Evolutionary conservation across 192 early-diverging fungal species (phyloP).

Genomic region (Dissophora ornata): DNA sequence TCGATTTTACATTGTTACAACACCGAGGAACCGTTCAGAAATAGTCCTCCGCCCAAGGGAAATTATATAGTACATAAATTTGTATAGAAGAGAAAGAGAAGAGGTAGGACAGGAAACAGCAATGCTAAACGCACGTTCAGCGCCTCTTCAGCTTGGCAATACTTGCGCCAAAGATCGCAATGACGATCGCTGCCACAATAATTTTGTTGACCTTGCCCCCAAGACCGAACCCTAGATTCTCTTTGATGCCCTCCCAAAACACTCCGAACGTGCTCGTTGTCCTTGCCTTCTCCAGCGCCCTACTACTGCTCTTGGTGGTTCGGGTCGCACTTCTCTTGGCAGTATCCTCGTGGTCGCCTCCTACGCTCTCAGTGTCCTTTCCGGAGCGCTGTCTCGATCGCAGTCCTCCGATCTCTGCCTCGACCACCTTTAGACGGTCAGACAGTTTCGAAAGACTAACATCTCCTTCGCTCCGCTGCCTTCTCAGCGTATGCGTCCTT

Average conservation of each 20-base stretch:
- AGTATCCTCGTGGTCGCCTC: no score
- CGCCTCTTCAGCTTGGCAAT: slow-evolving; percentile 27
- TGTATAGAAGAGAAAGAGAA: no score
- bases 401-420: slow-evolving; percentile 15
- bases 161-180: slow-evolving; percentile 28
- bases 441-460: slow-evolving; percentile 10
- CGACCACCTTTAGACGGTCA: slow-evolving; percentile 11
- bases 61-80: no score
- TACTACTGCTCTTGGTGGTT: not conserved
- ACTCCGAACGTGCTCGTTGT: slow-evolving; percentile 5
- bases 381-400: not conserved
- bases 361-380: not conserved
- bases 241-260: slow-evolving; percentile 48
- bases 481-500: slow-evolving; percentile 5
- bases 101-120: no score
- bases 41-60: no score
- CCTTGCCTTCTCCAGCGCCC: slow-evolving; percentile 17
- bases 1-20: no score
- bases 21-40: no score
- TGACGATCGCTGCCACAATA: slow-evolving; percentile 28
- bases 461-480: slow-evolving; percentile 12
- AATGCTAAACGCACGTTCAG: no score
- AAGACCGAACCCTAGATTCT: slow-evolving; percentile 17
- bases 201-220: slow-evolving; percentile 30
- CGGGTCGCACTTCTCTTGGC: no score